These are phyloP conservation scores for Colletotrichum karsti DNA, from an alignment of 2,329 filamentous ascomycete genomes.

Conservation along the genomic window DNA sequence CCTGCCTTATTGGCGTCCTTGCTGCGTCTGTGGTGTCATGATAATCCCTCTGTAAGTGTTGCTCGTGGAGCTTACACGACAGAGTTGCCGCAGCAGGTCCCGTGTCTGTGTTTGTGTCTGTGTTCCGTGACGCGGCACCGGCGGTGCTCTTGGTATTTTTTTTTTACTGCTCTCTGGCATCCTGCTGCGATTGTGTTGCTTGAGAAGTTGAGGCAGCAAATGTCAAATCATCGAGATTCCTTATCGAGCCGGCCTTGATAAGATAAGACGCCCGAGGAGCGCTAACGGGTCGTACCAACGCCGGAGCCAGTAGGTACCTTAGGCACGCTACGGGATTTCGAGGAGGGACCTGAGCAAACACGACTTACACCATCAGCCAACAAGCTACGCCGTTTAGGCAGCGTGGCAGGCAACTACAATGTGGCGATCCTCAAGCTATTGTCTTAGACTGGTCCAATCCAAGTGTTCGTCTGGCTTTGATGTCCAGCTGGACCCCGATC, in stretches of 20 bases:
- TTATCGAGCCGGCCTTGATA: neutral
- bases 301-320: neutral
- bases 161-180: neutral
- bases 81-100: constrained; percentile 12
- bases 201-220: neutral
- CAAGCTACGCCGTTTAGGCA: neutral
- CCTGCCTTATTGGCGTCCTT: constrained; percentile 3
- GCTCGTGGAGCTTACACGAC: neutral
- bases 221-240: neutral
- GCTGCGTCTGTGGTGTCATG: constrained; percentile 14
- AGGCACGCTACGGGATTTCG: too few relatives aligned
- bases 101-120: neutral
- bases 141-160: constrained; percentile 2
- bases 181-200: neutral
- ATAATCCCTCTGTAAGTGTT: neutral
- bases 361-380: neutral
- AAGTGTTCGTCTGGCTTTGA: neutral
- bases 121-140: constrained; percentile 2
- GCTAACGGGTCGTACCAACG: neutral
- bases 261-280: constrained; percentile 1
- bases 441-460: neutral
- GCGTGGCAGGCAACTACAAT: neutral
- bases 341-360: neutral
- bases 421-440: neutral
- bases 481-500: neutral